Conservation (phyloP, 2,329 filamentous ascomycete species). For the Aureobasidium melanogenum region DNA sequence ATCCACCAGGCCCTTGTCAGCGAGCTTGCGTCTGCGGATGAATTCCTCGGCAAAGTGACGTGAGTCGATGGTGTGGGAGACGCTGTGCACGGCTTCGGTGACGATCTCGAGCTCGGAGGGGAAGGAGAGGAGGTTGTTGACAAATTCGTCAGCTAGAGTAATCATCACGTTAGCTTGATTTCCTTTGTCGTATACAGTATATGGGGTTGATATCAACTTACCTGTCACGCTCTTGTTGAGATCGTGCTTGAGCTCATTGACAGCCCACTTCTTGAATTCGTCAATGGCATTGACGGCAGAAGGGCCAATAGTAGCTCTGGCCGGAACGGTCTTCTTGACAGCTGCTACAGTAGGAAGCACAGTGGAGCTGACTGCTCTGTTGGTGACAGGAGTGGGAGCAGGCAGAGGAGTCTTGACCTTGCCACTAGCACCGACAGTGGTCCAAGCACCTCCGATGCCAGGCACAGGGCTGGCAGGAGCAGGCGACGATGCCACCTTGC, state of each 20-base stretch:
- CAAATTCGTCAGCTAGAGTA: conserved; percentile 58
- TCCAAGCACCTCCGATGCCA: conserved; percentile 63
- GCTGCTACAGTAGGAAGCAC: conserved; percentile 25
- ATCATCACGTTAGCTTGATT: conserved; percentile 33
- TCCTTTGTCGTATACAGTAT: neutral
- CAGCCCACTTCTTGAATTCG: conserved; percentile 91
- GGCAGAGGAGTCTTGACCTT: conserved; percentile 73
- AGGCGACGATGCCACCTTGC: conserved; percentile 53
- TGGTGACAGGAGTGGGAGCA: conserved; percentile 38
- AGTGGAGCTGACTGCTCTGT: conserved; percentile 39
- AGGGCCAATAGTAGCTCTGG: conserved; percentile 46
- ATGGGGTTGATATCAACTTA: neutral
- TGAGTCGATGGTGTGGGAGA: conserved; percentile 82
- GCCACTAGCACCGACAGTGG: conserved; percentile 86
- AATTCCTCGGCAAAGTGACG: conserved; percentile 93
- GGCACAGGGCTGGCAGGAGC: conserved; percentile 28
- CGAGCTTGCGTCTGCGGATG: conserved; percentile 82
- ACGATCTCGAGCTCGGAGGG: conserved; percentile 74
- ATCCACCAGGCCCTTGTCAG: conserved; percentile 83
- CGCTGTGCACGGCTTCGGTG: conserved; percentile 79
- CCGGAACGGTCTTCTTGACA: conserved; percentile 26
- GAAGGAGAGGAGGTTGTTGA: conserved; percentile 64
- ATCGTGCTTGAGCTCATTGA: conserved; percentile 67
- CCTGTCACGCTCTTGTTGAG: conserved; percentile 57
- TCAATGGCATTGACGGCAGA: conserved; percentile 61